A percentile compares a stretch with the other conserved stretches of the same genome.
Conservation (phyloP, 2,329 filamentous ascomycete genomes). For the Aspergillus amoenus region DNA sequence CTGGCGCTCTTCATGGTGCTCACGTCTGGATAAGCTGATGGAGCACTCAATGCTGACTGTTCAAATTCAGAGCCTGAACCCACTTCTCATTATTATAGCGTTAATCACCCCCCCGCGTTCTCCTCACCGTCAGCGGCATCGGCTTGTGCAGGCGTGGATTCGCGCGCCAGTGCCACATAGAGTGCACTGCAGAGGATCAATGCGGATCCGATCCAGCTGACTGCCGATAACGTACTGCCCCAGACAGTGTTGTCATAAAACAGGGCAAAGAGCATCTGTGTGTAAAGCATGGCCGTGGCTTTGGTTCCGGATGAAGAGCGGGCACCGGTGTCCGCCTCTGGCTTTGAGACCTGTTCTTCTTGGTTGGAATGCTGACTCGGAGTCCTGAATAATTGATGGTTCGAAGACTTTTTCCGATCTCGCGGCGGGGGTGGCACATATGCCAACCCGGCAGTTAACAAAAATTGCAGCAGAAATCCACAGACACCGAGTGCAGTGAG, state of each 20-base stretch:
- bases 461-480: constrained; percentile 82
- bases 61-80: neutral
- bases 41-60: neutral
- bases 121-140: constrained; percentile 1
- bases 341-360: neutral
- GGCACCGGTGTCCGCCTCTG: neutral
- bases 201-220: constrained; percentile 61
- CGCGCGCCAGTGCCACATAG: constrained; percentile 60
- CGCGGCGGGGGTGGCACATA: constrained; percentile 60
- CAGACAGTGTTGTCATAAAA: constrained; percentile 64
- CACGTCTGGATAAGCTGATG: constrained; percentile 5
- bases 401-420: neutral
- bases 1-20: neutral
- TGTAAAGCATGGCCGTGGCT: constrained; percentile 68
- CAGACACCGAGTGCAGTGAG: constrained; percentile 67
- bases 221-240: constrained; percentile 56
- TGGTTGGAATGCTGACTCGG: neutral
- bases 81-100: neutral
- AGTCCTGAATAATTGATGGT: neutral
- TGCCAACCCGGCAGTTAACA: constrained; percentile 74
- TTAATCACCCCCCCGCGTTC: neutral
- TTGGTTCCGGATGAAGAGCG: constrained; percentile 37
- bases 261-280: constrained; percentile 68
- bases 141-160: constrained; percentile 19
- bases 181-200: constrained; percentile 66